Conservation (phyloP, 1,284 basidiomycete genomes). For the Sanghuangporus sanghuang region DNA sequence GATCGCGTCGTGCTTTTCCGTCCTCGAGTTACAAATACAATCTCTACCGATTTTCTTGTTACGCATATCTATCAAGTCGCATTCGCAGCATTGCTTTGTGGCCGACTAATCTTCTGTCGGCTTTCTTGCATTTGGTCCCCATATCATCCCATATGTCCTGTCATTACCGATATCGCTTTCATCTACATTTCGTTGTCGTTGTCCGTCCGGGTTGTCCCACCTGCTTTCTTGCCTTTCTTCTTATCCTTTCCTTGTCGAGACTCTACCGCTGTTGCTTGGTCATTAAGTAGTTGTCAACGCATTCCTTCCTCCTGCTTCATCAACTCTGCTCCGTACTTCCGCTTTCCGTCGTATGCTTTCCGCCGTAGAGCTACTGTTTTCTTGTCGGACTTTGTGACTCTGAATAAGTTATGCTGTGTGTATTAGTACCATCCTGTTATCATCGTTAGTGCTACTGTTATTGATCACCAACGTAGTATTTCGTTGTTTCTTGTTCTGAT, state of each 20-base stretch:
- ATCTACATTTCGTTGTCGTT: background rate
- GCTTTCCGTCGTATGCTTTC: background rate
- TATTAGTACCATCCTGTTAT: no score
- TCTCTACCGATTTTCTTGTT: background rate
- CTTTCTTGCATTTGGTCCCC: background rate
- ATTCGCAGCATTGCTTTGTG: background rate
- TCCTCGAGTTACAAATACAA: background rate
- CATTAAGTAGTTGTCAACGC: background rate
- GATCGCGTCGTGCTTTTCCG: background rate
- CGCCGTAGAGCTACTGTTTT: no score
- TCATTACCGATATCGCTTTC: background rate
- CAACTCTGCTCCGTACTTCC: background rate
- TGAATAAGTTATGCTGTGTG: no score
- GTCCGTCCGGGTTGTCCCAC: background rate
- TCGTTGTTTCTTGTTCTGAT: no score
- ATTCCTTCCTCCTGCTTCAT: background rate
- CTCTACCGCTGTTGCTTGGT: slow-evolving; percentile 2
- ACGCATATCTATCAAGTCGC: slow-evolving; percentile 11
- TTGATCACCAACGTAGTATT: no score
- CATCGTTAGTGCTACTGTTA: no score
- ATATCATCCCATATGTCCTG: background rate
- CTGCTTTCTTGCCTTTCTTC: background rate
- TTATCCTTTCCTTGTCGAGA: background rate
- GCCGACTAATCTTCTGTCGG: background rate
- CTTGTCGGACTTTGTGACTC: no score